Conservation (phyloP, 2,329 filamentous ascomycete genomes). For the Pseudopithomyces maydicus region DNA sequence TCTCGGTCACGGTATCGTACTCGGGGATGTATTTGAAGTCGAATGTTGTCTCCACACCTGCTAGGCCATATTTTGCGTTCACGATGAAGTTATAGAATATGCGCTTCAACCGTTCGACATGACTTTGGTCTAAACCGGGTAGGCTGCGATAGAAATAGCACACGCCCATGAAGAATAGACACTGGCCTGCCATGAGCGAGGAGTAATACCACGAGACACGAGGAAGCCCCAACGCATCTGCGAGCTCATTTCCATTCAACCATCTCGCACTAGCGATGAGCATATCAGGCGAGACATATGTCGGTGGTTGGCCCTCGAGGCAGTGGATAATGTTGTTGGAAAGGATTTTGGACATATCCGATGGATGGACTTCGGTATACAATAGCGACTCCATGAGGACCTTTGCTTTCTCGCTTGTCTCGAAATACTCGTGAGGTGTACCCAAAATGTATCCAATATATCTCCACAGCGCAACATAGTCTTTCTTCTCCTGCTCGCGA, state of each 20-base stretch:
- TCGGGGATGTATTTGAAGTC: constrained; percentile 73
- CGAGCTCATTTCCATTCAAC: constrained; percentile 70
- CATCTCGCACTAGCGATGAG: constrained; percentile 71
- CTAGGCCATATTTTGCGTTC: constrained; percentile 68
- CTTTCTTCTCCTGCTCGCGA: constrained; percentile 63
- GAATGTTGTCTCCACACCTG: constrained; percentile 65
- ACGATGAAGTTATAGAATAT: constrained; percentile 66
- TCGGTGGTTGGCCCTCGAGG: constrained; percentile 68
- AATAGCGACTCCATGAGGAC: constrained; percentile 71
- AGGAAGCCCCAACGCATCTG: constrained; percentile 63
- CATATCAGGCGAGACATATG: constrained; percentile 68
- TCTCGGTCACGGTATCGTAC: constrained; percentile 55
- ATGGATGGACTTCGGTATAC: constrained; percentile 69
- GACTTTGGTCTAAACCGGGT: constrained; percentile 54
- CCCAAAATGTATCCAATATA: constrained; percentile 75
- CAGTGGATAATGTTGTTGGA: constrained; percentile 77
- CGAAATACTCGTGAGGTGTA: constrained; percentile 66
- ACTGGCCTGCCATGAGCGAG: constrained; percentile 67
- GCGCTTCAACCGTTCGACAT: constrained; percentile 58
- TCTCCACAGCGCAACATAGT: constrained; percentile 78
- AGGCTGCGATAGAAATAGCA: constrained; percentile 59
- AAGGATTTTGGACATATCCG: constrained; percentile 64
- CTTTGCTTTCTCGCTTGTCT: constrained; percentile 60
- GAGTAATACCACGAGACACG: constrained; percentile 63
- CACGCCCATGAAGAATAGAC: constrained; percentile 65